Evolutionary conservation across 495 filamentous ascomycete species (phyloP).

Genomic region (Rhypophila decipiens): DNA sequence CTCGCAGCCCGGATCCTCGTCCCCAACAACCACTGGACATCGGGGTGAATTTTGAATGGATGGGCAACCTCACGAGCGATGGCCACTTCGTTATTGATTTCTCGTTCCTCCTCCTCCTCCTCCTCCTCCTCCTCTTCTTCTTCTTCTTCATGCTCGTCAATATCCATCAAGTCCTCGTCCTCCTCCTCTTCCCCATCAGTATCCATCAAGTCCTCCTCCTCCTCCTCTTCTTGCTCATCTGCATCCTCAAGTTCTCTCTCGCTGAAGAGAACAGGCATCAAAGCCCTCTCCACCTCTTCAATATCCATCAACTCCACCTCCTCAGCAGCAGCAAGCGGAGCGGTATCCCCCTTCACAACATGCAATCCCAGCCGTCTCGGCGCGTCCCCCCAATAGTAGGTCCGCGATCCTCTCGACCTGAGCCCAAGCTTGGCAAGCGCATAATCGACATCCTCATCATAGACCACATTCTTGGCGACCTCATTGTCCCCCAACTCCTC

Average conservation of each 20-base stretch:
- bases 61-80: too few species aligned
- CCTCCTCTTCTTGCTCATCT: constrained; percentile 5
- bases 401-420: constrained; percentile 21
- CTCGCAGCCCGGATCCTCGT: constrained; percentile 27
- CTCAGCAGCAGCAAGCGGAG: constrained; percentile 4
- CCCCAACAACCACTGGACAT: too few species aligned
- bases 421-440: constrained; percentile 55
- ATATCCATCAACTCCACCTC: constrained; percentile 18
- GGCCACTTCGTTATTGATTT: constrained; percentile 11
- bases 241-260: too few species aligned
- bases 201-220: constrained; percentile 24
- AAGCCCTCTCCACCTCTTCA: constrained; percentile 2
- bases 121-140: constrained; percentile 19
- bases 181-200: constrained; percentile 51
- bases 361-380: constrained; percentile 54
- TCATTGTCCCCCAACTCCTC: constrained; percentile 37
- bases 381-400: constrained; percentile 52
- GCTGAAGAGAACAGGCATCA: too few species aligned
- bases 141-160: constrained; percentile 7
- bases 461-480: constrained; percentile 35
- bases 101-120: constrained; percentile 8
- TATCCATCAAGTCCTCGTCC: constrained; percentile 19
- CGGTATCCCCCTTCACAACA: too few species aligned
- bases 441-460: constrained; percentile 55
- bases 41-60: too few species aligned